phyloP scores from a whole-genome alignment of 352 stramenopile genomes.

The Globisporangium apiculatum region DNA sequence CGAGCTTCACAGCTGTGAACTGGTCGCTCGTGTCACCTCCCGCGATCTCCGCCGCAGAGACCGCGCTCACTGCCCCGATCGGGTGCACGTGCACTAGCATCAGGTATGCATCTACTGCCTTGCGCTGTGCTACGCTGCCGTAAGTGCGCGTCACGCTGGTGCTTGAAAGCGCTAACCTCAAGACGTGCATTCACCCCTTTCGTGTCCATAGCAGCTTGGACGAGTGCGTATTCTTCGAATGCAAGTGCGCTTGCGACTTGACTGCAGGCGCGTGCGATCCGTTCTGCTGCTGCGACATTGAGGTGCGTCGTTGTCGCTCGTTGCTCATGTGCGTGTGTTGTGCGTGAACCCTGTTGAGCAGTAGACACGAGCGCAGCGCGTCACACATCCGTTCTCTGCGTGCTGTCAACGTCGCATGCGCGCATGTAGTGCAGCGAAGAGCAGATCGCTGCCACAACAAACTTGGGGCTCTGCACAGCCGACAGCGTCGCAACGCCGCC shows the following conservation, averaged over 20 bases:
- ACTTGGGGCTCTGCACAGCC: slow-evolving; percentile 18
- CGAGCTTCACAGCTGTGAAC: slow-evolving; percentile 29
- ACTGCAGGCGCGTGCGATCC: slow-evolving; percentile 35
- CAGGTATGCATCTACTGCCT: slow-evolving; percentile 12
- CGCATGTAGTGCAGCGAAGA: slow-evolving; percentile 21
- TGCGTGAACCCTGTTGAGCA: no score
- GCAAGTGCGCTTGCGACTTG: slow-evolving; percentile 33
- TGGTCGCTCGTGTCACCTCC: slow-evolving; percentile 32
- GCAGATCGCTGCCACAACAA: slow-evolving; percentile 12
- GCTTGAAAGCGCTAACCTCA: background rate
- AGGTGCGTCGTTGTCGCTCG: slow-evolving; percentile 13
- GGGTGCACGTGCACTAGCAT: slow-evolving; percentile 26
- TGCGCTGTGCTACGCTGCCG: background rate
- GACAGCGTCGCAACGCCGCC: background rate
- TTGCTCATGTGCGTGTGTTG: no score
- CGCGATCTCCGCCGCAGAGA: slow-evolving; percentile 19
- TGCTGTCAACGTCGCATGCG: background rate
- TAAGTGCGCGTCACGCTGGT: background rate
- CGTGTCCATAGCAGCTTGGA: background rate
- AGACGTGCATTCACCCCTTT: no score
- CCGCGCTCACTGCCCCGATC: slow-evolving; percentile 20
- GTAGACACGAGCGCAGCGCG: no score
- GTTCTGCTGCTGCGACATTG: slow-evolving; percentile 42
- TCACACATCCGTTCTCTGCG: background rate
- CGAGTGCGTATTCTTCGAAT: slow-evolving; percentile 33